Evolutionary conservation across 1,284 basidiomycete genomes (phyloP).

Genomic region (Xerocomus amazonicus): DNA sequence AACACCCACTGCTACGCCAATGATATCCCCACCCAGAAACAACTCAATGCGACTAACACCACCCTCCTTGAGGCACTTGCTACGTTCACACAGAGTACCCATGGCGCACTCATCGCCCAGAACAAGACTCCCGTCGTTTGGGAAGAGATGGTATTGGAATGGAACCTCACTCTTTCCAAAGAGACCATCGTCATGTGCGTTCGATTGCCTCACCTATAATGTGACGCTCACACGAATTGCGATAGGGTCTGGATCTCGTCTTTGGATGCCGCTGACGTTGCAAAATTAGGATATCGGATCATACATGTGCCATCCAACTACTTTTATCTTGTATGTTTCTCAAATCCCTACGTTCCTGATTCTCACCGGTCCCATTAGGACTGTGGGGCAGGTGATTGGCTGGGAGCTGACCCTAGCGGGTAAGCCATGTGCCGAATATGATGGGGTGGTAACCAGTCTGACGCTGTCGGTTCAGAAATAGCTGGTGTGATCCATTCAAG

Average conservation of each 20-base stretch:
- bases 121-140: conserved; percentile 70
- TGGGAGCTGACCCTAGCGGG: conserved; percentile 54
- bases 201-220: neutral
- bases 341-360: conserved; percentile 8
- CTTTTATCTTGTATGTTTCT: conserved; percentile 64
- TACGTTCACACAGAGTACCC: conserved; percentile 50
- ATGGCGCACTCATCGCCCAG: conserved; percentile 41
- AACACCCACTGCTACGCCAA: conserved; percentile 54
- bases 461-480: conserved; percentile 34
- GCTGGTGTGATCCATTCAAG: conserved; percentile 57
- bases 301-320: conserved; percentile 70
- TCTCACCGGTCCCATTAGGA: conserved; percentile 43
- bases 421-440: conserved; percentile 13
- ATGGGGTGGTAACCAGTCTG: neutral
- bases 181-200: conserved; percentile 65
- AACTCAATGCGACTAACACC: conserved; percentile 41
- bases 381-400: conserved; percentile 78
- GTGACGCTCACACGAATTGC: neutral
- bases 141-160: conserved; percentile 67
- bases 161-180: conserved; percentile 58
- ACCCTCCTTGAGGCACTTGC: conserved; percentile 52
- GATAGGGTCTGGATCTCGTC: conserved; percentile 71
- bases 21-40: conserved; percentile 44
- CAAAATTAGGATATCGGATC: conserved; percentile 55
- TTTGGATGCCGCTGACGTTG: conserved; percentile 54